Evolutionary conservation across 306 rosid genomes (phyloP).

Genomic region (Corylus americana): DNA sequence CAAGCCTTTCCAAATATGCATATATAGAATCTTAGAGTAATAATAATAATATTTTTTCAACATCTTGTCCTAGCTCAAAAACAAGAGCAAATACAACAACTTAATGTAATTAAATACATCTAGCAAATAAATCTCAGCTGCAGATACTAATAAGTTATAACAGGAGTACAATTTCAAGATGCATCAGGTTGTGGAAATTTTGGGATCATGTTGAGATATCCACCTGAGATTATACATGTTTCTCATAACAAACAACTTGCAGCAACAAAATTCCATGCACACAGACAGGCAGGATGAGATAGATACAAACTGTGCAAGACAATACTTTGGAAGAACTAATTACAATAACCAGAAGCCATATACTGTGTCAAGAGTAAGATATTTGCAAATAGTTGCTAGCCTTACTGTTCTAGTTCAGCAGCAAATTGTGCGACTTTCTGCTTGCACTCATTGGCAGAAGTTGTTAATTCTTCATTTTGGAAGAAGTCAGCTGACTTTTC

Average conservation of each 20-base stretch:
- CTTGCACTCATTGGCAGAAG: constrained; percentile 92
- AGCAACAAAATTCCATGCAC: constrained; percentile 18
- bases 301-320: background rate
- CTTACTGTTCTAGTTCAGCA: constrained; percentile 93
- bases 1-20: no score
- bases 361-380: constrained; percentile 8
- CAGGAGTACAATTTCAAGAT: background rate
- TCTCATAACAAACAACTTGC: constrained; percentile 16
- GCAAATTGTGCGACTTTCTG: constrained; percentile 94
- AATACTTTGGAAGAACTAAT: background rate
- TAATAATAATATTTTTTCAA: background rate
- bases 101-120: background rate
- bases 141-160: constrained; percentile 11
- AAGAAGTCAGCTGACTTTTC: constrained; percentile 91
- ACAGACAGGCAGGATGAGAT: background rate
- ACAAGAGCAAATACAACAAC: background rate
- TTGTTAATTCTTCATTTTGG: constrained; percentile 84
- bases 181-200: constrained; percentile 17
- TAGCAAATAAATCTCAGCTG: background rate
- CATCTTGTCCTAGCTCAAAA: background rate
- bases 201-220: constrained; percentile 19
- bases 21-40: no score
- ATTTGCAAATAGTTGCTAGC: constrained; percentile 21
- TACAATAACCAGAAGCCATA: constrained; percentile 8
- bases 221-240: constrained; percentile 2